A percentile compares a stretch with the other conserved stretches of the same genome.
Conservation (phyloP, 75 land plant genomes). For the Picea sitchensis region DNA sequence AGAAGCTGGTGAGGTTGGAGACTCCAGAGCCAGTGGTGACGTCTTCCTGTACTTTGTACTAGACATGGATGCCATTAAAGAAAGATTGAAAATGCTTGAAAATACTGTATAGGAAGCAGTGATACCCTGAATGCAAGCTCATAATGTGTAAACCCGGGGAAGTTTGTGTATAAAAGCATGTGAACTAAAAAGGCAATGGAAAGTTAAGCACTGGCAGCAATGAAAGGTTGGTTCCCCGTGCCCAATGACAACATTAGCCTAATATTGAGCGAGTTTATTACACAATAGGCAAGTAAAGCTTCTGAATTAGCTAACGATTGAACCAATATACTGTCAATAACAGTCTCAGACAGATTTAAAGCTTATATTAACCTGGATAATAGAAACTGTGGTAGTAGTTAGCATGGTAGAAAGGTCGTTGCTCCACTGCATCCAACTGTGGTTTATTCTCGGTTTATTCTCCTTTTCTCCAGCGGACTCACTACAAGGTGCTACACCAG, state of each 20-base stretch:
- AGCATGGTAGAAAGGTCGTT: conserved; percentile 43
- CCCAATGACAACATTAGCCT: no score
- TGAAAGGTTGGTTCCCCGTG: no score
- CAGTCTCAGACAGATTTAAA: not conserved
- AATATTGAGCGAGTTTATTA: not conserved
- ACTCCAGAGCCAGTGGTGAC: conserved; percentile 19
- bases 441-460: not conserved
- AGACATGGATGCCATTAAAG: conserved; percentile 4
- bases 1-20: conserved; percentile 13
- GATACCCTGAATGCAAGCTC: not conserved
- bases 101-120: not conserved
- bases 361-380: conserved; percentile 38
- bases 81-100: not conserved
- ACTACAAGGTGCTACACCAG: not conserved
- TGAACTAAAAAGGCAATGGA: not conserved
- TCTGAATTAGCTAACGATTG: not conserved
- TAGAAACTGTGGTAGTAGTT: conserved; percentile 42
- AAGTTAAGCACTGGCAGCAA: no score
- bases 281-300: not conserved
- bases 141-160: not conserved
- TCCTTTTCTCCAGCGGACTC: conserved; percentile 3
- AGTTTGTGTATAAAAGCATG: not conserved
- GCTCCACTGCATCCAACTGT: conserved; percentile 39
- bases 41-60: conserved; percentile 12
- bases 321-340: not conserved